Evolutionary conservation across 192 early-diverging fungal genomes (phyloP).

Genomic region (Entomortierella lignicola): DNA sequence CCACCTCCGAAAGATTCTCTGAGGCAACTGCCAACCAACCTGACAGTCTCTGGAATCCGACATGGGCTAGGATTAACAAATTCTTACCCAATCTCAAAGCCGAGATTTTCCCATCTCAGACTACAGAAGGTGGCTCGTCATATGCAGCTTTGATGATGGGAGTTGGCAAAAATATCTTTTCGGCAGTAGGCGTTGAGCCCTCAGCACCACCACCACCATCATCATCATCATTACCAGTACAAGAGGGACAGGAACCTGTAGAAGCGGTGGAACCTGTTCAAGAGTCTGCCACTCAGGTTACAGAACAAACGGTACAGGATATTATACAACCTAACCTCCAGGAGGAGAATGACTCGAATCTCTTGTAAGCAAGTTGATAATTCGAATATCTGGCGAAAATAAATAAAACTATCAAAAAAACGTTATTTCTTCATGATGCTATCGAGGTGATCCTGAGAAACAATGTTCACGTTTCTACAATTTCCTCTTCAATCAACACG

Average conservation of each 20-base stretch:
- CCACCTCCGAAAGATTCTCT: slow-evolving; percentile 73
- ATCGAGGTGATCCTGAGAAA: slow-evolving; percentile 8
- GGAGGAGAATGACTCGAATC: slow-evolving; percentile 1
- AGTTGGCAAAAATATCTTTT: slow-evolving; percentile 46
- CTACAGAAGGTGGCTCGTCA: slow-evolving; percentile 30
- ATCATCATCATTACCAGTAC: too few relatives aligned
- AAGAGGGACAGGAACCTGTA: background rate
- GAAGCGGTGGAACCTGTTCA: background rate
- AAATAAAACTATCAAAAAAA: too few relatives aligned
- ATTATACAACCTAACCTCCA: background rate
- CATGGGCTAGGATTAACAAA: slow-evolving; percentile 73
- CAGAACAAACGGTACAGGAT: background rate
- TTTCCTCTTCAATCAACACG: too few relatives aligned
- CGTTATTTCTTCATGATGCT: too few relatives aligned
- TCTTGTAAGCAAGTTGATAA: background rate
- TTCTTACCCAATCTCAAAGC: slow-evolving; percentile 74
- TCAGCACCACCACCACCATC: too few relatives aligned
- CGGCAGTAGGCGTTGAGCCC: slow-evolving; percentile 11
- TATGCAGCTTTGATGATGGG: slow-evolving; percentile 53
- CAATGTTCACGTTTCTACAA: too few relatives aligned
- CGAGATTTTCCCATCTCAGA: slow-evolving; percentile 58
- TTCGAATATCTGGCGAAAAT: too few relatives aligned
- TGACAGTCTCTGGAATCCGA: slow-evolving; percentile 75
- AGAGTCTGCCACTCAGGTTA: background rate
- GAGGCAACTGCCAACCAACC: slow-evolving; percentile 27